Evolutionary conservation across 1,139 yeast species (phyloP), one percentile per base, ranked within the genome.

Genomic region (Pichia sp.): DNA sequence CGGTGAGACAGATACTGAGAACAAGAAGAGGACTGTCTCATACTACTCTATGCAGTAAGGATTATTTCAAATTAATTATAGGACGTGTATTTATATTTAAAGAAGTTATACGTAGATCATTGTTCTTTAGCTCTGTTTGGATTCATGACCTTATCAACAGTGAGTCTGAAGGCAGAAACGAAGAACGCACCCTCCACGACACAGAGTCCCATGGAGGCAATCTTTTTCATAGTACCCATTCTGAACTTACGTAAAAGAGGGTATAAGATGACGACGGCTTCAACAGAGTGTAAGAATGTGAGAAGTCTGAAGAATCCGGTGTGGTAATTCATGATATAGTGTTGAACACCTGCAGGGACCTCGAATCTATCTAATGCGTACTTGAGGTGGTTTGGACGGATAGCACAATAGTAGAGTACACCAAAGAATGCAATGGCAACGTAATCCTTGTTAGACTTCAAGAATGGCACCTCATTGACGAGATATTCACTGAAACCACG

Each of bases 401-500:
- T 63, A 12, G 45, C 38, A 28, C 36, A 21, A 9, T 23, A 26
- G 23, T 44, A 41, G 5, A 39, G 15, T 29, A 52, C 32, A 13
- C 47, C 40, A 12, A 68, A 53, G 0, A 57, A 33, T 15, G 56
- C 37, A 6, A 68, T 36, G 1, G 63, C 44, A 5, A 40, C 17
- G n/a, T 35, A 29, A n/a, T 48, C 47, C 2, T 24, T 12, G 5
- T 35, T 14, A 7, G 33, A 28, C 8, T 21, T 18, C 3, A 46
- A 40, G 10, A 29, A 23, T 6, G 49, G 42, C 11, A 67, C 64
- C 25, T 63, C 64, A 19, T 66, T 67, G 42, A 86, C 60, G 48
- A 67, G 74, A 38, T 66, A 57, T 39, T 77, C 77, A 2, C 86
- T 72, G 48, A 60, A 73, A 1, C 88, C 87, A 44, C 82, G 72